Evolutionary conservation across 1,139 yeast species (phyloP), one percentile per base, ranked within the genome.

Genomic region (Diutina catenulata): DNA sequence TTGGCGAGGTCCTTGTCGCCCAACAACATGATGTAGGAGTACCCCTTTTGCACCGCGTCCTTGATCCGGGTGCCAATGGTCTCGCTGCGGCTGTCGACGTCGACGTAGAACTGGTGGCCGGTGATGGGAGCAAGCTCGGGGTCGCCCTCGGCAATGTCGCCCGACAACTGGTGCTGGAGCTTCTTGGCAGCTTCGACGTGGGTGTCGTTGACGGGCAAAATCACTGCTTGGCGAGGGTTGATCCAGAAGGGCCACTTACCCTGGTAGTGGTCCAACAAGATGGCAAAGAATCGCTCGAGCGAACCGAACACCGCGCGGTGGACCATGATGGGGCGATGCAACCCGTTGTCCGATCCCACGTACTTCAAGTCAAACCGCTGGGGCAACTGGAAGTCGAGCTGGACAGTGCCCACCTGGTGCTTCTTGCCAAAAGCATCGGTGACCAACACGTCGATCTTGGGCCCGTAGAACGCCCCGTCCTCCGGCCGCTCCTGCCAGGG

Each of bases 181-280:
- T 64, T 56, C 37, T 66, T 58, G 1, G 94, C 91, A 42, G 70
- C 64, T 15, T 55, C 68, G 9, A 50, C 50, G 52, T 81, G 86
- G 5, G 64, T 51, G 5, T 65, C 70, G 39, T 80, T 79, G 4
- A 91, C 80, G 2, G 98, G 97, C 5, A 93, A 70, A 3, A 91
- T 71, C 33, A 82, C 67, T 0, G 93, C 94, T 55, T 91, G 99
- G 46, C 94, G 70, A n/a, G 98, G 96, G 44, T 82, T 84, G 42
- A 91, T 59, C 98, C 98, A 91, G 55, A 93, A 91, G 10, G 99
- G 99, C 98, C 99, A 91, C 48, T 81, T 81, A 0, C 98, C 99
- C 41, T 75, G 75, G 55, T 77, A 88, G 49, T 88, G 95, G 54
- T 93, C 98, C 37, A 88, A 75, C 42, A 91, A 64, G 45, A 93